Evolutionary conservation across 2,329 filamentous ascomycete genomes (phyloP).

Genomic region (Penicillium sp.): DNA sequence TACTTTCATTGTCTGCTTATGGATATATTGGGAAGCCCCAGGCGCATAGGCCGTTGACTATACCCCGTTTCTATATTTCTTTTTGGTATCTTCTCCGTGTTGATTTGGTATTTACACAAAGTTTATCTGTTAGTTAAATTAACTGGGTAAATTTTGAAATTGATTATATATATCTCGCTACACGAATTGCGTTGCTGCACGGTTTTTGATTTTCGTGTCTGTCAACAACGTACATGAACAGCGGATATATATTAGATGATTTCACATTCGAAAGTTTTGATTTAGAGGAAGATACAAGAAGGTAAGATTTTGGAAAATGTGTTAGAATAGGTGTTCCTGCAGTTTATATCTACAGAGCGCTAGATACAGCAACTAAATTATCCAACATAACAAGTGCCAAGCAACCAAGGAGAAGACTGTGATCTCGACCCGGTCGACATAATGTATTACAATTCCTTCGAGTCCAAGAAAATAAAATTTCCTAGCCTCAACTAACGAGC

Average conservation of each 20-base stretch:
- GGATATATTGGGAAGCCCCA: background rate
- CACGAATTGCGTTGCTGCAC: background rate
- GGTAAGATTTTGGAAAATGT: too few relatives aligned
- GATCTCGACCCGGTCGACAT: background rate
- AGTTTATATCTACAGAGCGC: slow-evolving; percentile 22
- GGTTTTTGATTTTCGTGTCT: background rate
- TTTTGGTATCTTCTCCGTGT: background rate
- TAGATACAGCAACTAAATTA: slow-evolving; percentile 19
- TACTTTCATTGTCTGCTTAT: background rate
- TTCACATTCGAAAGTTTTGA: background rate
- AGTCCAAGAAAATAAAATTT: background rate
- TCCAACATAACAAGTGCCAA: background rate
- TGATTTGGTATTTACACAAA: background rate
- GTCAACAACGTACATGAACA: background rate
- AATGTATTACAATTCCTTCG: background rate
- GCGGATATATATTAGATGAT: background rate
- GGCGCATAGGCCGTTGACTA: slow-evolving; percentile 7
- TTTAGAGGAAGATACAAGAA: background rate
- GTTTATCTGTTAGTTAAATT: background rate
- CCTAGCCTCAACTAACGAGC: background rate
- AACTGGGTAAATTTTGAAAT: too few relatives aligned
- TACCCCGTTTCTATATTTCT: background rate
- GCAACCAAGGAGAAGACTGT: background rate
- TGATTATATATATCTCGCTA: background rate
- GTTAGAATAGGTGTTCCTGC: slow-evolving; percentile 4